Base-by-base conservation (phyloP, 371 early-diverging fungal genomes). In the Mortierella sp. region DNA sequence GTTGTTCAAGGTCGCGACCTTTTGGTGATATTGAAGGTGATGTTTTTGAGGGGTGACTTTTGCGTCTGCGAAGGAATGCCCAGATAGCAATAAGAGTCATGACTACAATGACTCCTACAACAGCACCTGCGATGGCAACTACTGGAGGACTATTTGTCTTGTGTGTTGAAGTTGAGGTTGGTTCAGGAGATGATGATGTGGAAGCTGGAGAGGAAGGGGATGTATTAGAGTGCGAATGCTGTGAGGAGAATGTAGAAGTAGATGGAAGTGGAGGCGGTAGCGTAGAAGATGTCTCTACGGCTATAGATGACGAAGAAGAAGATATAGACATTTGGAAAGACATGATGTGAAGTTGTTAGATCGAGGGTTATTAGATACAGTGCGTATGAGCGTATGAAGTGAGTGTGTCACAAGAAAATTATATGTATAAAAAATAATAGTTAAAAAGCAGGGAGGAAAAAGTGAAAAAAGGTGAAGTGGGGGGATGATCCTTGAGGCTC, bases 101-200 rank as follows among this genome's bases (percentile, higher is more conserved):
- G 52, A 74, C 32, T 20, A 68, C 20, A n/a, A 74, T 10, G 40
- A 47, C 43, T n/a, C 61, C 75, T n/a, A 65, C 69, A 35, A 49
- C 35, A 16, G 64, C 68, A 0, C 75, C 75, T 10, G 43, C 61
- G 26, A 74, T 68, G 11, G 54, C 61, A 16, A 60, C 69, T 55
- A 69, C 30, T 9, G 69, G 75, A 43, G 66, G 37, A 9, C 52
- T n/a, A 20, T 59, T 30, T 37, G 37, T 62, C 2, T 61, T 24
- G 4, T 43, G 2, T 47, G 65, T 47, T 72, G 61, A 37, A 20
- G 35, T 37, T 18, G 54, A 12, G 24, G 45, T 22, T 24, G 49
- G 5, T n/a, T 62, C 18, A 30, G 57, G 40, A 47, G 30, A 62
- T 16, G 54, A 47, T 43, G 45, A 43, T 43, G 18, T 5, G 20